Conservation (phyloP, 2,329 filamentous ascomycete species). For the Clarireedia paspali region DNA sequence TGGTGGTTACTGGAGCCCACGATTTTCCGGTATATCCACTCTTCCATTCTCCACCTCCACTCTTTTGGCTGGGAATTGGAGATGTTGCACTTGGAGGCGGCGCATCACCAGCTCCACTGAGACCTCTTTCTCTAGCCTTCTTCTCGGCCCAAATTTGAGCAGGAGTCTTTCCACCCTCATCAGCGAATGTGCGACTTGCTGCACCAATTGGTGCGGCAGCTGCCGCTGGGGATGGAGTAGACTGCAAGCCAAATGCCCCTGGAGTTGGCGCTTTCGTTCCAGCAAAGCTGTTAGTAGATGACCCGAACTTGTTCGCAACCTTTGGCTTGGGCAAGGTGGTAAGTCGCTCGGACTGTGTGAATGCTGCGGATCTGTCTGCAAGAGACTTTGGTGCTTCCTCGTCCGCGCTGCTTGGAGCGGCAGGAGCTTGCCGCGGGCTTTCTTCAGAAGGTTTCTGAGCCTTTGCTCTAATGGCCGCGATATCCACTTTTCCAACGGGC, state of each 20-base stretch:
- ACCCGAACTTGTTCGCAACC: constrained; percentile 79
- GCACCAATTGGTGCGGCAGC: constrained; percentile 59
- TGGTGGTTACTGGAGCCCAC: constrained; percentile 78
- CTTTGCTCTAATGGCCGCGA: constrained; percentile 82
- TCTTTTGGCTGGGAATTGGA: constrained; percentile 59
- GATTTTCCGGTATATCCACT: constrained; percentile 85
- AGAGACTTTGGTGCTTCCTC: constrained; percentile 53
- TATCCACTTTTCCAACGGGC: constrained; percentile 93
- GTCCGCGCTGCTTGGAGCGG: constrained; percentile 33
- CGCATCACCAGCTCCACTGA: constrained; percentile 42
- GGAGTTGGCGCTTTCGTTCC: constrained; percentile 88
- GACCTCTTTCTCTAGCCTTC: constrained; percentile 71
- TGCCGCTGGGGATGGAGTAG: constrained; percentile 46
- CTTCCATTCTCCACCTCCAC: constrained; percentile 73
- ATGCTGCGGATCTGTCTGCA: constrained; percentile 69
- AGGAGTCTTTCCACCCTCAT: constrained; percentile 90
- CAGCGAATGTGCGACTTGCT: constrained; percentile 88
- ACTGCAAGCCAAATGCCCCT: constrained; percentile 56
- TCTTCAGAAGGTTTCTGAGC: constrained; percentile 55
- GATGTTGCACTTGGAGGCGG: constrained; percentile 38
- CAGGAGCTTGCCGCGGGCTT: constrained; percentile 32
- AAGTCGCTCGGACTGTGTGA: constrained; percentile 69
- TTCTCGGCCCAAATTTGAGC: constrained; percentile 97
- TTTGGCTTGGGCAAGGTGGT: constrained; percentile 91
- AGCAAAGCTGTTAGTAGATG: constrained; percentile 60